Evolutionary conservation across 257 asterid species (phyloP), one percentile per base, ranked within the genome.

Genomic region (Fraxinus americana): DNA sequence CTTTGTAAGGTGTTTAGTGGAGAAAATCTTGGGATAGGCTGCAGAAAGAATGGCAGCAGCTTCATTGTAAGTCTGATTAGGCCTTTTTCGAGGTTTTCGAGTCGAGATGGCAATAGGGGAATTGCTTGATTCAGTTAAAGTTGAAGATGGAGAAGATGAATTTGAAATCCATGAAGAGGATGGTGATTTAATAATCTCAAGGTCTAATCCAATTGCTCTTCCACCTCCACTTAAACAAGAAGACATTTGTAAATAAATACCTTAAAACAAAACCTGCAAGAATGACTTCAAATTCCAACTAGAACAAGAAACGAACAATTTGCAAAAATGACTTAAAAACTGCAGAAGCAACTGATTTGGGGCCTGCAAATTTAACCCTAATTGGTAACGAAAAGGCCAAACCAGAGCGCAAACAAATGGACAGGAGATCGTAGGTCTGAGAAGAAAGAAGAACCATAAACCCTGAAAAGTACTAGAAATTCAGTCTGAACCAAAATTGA

Each of bases 21-120:
- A 84, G 76, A 94, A 94, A 3, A 94, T 83, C 80, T 92, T 92
- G 59, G 98, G 98, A 27, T 91, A 86, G 1, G 92, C 95, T 2
- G 97, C 91, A 81, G 98, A 94, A 23, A 92, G 91, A 29, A 94
- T 82, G 0, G 97, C 90, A 2, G 97, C 98, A 0, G 98, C 98
- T 61, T 94, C 98, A 75, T 92, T 88, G 87, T 92, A 92, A 0
- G 90, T 91, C 48, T 94, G 98, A 16, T 91, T 94, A 8, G 97
- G 98, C 79, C 98, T 78, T 76, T 94, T 94, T 1, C 98, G 86
- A 7, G 98, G 92, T 67, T 94, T 94, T 50, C 97, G 66, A 0
- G 96, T 94, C 61, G 94, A 81, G 91, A 94, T 88, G 48, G 87
- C 85, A 5, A 87, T 71, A 1, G 91, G 96, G 23, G 92, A 87